Evolutionary conservation across 768 basidiomycete species (phyloP).

Genomic region (Hortiboletus campestris): DNA sequence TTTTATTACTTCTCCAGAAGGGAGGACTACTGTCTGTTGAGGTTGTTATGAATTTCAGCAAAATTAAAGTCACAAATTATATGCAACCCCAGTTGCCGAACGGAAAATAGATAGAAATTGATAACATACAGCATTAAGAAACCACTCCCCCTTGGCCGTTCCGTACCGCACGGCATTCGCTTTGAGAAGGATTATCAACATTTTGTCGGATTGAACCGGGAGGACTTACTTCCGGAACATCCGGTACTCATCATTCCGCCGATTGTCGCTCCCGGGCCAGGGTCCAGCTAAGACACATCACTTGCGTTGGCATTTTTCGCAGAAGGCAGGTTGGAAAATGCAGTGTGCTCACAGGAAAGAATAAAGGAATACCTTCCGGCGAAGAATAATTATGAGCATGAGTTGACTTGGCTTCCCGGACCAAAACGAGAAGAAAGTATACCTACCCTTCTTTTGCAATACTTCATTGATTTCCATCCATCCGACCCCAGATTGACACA

Average conservation of each 20-base stretch:
- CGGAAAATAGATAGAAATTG: not conserved
- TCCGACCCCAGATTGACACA: constrained; percentile 69
- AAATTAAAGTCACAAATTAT: not conserved
- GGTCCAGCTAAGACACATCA: constrained; percentile 54
- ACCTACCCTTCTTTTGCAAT: constrained; percentile 56
- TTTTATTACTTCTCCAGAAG: constrained; percentile 87
- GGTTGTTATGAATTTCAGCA: not conserved
- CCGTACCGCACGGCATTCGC: constrained; percentile 86
- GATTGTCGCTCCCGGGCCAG: constrained; percentile 76
- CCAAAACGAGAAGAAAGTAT: not conserved
- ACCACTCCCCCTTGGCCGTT: constrained; percentile 89
- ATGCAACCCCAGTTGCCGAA: not conserved
- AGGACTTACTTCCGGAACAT: constrained; percentile 71
- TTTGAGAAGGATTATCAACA: constrained; percentile 3
- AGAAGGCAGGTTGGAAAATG: not conserved
- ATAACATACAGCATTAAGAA: constrained; percentile 68
- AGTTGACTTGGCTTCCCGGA: not conserved
- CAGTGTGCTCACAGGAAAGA: constrained; percentile 64
- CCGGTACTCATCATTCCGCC: constrained; percentile 88
- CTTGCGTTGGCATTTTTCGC: not conserved
- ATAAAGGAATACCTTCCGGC: constrained; percentile 64
- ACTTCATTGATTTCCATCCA: constrained; percentile 75
- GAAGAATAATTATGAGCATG: not conserved
- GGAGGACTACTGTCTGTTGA: constrained; percentile 79
- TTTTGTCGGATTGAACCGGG: constrained; percentile 13